Evolutionary conservation across 768 basidiomycete species (phyloP), one percentile per base, ranked within the genome.

Genomic region (Naematelia encephala): DNA sequence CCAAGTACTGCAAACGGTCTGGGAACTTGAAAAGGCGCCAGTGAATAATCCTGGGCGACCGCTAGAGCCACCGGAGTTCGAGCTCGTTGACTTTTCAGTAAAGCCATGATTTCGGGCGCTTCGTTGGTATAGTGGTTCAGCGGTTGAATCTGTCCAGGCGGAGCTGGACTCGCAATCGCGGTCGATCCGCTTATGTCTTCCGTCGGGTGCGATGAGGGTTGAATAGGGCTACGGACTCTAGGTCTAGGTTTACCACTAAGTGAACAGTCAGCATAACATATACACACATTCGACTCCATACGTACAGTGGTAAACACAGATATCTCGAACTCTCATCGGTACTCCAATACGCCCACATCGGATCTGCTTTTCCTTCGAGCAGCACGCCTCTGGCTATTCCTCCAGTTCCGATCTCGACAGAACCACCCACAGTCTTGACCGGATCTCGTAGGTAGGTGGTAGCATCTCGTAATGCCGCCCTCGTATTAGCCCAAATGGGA

Each of bases 361-460:
- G 69, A 16, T 29, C 51, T 49, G 56, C 49, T 14, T 61, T 42
- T 0, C 73, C 75, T 56, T 74, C 73, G 1, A 76, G 57, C 16
- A 76, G 62, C 10, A 76, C 47, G 23, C 67, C 68, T 46, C 71
- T 57, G 2, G 75, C 75, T n/a, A 74, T 26, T 0, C 75, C 73
- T 1, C 64, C 71, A 5, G 27, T 56, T 14, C 67, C 71, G 25
- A 73, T 62, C 42, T 71, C 64, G 12, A 76, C 68, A 47, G 66
- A 66, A 0, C 59, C 73, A 14, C 75, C 75, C 10, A 45, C 51
- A 3, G 68, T 72, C 34, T 45, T 56, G 11, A 30, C 58, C 23
- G 73, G 73, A 51, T 68, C 49, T 25, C 64, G 52, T 21, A 73
- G 56, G 46, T 74, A 73, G 52, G 71, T 73, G 30, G 59, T 43